Base-by-base conservation (phyloP, 1,284 basidiomycete genomes). In the Apiotrichum porosum region DNA sequence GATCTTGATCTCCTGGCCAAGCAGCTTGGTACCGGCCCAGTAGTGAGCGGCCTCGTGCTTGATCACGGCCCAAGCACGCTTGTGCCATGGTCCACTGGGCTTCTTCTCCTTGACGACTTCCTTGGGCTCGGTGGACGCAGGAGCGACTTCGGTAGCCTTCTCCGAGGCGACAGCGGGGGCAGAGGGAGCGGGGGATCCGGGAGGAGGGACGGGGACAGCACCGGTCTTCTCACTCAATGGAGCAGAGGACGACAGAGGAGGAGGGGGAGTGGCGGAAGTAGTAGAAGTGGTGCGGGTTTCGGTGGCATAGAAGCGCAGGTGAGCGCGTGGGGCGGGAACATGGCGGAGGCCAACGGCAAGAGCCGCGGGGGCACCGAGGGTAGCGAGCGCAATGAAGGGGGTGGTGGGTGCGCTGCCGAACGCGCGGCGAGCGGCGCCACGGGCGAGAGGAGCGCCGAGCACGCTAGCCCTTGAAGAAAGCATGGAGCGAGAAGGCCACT, bases 1-100 rank as follows among this genome's bases (percentile, higher is more conserved):
- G 61, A 98, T 95, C 56, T 85, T 81, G 55, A 97, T 88, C 75
- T 98, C 95, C 41, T 92, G 91, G 9, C 88, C 92, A 31, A 98
- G 79, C 9, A 98, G 81, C 71, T 97, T 97, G 8, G 89, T 83
- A 14, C 95, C 94, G 61, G 92, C 85, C 93, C 94, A 98, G 71
- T 98, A 99, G 70, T 99, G 95, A 50, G 83, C 81, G 0, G 85
- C 92, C 73, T 97, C 94, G 64, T 97, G 88, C 77, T 97, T 99
- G 60, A 97, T 84, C 63, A 84, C 88, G 60, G 85, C 86, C 94
- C 94, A 97, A 9, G 63, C 65, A 51, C 72, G 58, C 30, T 58
- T 56, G 17, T 57, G 56, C 37, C 66, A 54, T 3, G 65, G 58
- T 3, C 65, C 66, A 6, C 58, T 61, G 6, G 66, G 63, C 49